phyloP scores from a whole-genome alignment of 208 protist genomes.

The Leishmania amazonensis region DNA sequence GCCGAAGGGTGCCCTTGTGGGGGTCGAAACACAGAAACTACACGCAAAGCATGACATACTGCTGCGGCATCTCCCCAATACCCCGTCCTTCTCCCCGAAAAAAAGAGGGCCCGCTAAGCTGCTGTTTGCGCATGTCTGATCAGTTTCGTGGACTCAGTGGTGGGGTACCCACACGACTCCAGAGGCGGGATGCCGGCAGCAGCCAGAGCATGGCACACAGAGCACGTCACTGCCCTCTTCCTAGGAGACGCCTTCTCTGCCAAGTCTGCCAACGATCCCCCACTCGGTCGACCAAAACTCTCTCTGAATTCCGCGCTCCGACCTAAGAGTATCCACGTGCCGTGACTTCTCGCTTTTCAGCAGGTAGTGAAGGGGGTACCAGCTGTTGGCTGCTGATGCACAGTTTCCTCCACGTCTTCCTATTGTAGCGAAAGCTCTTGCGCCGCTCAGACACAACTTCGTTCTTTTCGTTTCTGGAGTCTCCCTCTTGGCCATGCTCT shows the following conservation, averaged over 20 bases:
- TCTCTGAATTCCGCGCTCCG: slow-evolving; percentile 11
- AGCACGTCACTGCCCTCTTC: slow-evolving; percentile 35
- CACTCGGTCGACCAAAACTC: slow-evolving; percentile 32
- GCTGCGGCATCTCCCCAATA: neutral
- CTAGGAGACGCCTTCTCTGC: slow-evolving; percentile 25
- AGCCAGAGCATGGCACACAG: slow-evolving; percentile 37
- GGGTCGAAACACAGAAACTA: neutral
- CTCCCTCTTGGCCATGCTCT: neutral
- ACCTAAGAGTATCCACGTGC: neutral
- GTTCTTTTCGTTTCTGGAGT: slow-evolving; percentile 3
- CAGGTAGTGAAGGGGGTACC: slow-evolving; percentile 46
- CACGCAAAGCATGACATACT: neutral
- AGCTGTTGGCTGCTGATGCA: slow-evolving; percentile 53
- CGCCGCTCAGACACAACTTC: slow-evolving; percentile 23
- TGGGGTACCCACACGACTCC: neutral
- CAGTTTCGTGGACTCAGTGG: neutral
- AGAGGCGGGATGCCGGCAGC: slow-evolving; percentile 11
- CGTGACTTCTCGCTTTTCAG: neutral
- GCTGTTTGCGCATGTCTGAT: too few species aligned
- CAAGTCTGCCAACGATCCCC: slow-evolving; percentile 33
- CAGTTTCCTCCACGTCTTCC: slow-evolving; percentile 46
- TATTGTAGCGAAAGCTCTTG: slow-evolving; percentile 42
- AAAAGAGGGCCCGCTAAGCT: neutral
- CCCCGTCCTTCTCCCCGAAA: neutral
- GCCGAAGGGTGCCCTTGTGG: neutral